phyloP scores from a whole-genome alignment of 371 early-diverging fungal species.

The Rhizopus stolonifer region DNA sequence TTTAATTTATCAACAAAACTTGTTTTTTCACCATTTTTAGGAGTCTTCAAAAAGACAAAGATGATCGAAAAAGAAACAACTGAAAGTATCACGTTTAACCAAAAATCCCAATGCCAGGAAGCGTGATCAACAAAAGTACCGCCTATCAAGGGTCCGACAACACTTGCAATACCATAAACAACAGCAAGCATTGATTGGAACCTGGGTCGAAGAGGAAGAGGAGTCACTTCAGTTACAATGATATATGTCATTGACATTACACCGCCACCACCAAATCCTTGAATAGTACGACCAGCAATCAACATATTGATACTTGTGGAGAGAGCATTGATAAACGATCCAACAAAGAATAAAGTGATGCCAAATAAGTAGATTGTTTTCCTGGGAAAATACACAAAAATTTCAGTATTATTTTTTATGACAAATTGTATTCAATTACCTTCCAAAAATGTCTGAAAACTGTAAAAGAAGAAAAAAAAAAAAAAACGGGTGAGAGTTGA shows the following conservation, averaged over 20 bases:
- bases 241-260: slow-evolving; percentile 69
- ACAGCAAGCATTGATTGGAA: slow-evolving; percentile 61
- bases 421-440: slow-evolving; percentile 22
- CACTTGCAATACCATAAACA: slow-evolving; percentile 71
- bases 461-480: slow-evolving; percentile 17
- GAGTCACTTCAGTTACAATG: slow-evolving; percentile 74
- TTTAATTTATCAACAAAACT: slow-evolving; percentile 53
- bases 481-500: not conserved
- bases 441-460: slow-evolving; percentile 66
- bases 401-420: not conserved
- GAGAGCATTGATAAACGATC: slow-evolving; percentile 56
- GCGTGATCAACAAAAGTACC: slow-evolving; percentile 34
- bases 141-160: slow-evolving; percentile 62
- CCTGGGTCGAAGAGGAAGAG: slow-evolving; percentile 64
- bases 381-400: slow-evolving; percentile 30
- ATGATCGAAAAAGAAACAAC: slow-evolving; percentile 52
- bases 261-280: slow-evolving; percentile 75
- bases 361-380: slow-evolving; percentile 52
- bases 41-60: slow-evolving; percentile 48
- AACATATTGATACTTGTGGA: slow-evolving; percentile 56
- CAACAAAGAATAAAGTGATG: slow-evolving; percentile 48
- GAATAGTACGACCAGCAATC: slow-evolving; percentile 68
- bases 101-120: slow-evolving; percentile 75
- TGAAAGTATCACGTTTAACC: slow-evolving; percentile 76
- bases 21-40: slow-evolving; percentile 37